These are phyloP conservation scores for Thuja plicata DNA, from an alignment of 83 land plant species.

Conservation along the genomic window DNA sequence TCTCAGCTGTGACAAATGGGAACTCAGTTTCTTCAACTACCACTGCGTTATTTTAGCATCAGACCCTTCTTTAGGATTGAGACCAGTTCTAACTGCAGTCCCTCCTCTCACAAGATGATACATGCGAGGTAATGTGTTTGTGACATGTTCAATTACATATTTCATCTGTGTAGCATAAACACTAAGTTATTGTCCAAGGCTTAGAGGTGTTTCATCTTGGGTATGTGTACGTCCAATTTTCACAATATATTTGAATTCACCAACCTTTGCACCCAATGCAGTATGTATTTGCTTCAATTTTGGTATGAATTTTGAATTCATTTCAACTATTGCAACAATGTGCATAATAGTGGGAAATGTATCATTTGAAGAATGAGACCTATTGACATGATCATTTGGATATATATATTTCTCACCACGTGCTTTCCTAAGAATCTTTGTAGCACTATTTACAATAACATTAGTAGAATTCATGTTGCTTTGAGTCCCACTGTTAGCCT, in stretches of 20 bases:
- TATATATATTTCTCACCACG: conserved; percentile 91
- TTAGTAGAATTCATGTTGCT: conserved; percentile 99
- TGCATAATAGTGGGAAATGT: conserved; percentile 99
- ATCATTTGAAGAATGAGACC: conserved; percentile 95
- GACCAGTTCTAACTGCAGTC: no score
- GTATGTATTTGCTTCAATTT: conserved; percentile 63
- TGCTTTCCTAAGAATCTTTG: conserved; percentile 81
- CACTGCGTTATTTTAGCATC: no score
- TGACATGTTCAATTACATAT: no score
- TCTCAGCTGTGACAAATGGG: no score
- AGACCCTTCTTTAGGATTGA: conserved; percentile 34
- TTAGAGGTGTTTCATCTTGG: conserved; percentile 96
- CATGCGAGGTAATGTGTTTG: no score
- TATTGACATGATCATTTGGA: conserved; percentile 98
- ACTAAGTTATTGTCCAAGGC: conserved; percentile 97
- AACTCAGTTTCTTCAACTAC: no score
- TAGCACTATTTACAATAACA: conserved; percentile 97
- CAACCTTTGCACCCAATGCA: conserved; percentile 67
- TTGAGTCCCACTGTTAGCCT: conserved; percentile 98
- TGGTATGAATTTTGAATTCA: conserved; percentile 85
- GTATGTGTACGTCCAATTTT: conserved; percentile 99
- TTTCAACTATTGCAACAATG: conserved; percentile 88
- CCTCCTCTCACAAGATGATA: no score
- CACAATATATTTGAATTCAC: conserved; percentile 86
- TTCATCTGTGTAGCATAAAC: conserved; percentile 40